Evolutionary conservation across 352 stramenopile species (phyloP), one percentile per base, ranked within the genome.

Genomic region (Globisporangium carolinianum): DNA sequence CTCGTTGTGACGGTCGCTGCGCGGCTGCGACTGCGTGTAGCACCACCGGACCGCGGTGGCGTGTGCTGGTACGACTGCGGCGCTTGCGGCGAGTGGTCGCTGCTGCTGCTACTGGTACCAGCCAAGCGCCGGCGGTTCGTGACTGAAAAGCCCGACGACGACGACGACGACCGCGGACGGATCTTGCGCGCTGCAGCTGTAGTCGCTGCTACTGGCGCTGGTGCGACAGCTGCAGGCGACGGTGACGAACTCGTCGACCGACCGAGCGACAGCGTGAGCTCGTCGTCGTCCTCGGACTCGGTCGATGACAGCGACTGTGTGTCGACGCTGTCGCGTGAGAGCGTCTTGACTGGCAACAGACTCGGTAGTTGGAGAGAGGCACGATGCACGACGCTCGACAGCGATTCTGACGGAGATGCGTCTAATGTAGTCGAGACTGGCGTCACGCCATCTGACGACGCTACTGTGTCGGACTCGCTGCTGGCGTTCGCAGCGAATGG

Each of bases 201-300:
- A n/a, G n/a, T n/a, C n/a, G 43, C 36, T 5, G 37, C 9, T 51
- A 36, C 1, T 10, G 51, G 51, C 3, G 41, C 35, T 14, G 43
- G 57, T 6, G 50, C 35, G 39, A 10, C 39, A 45, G 39, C 4
- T 14, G 8, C 39, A 45, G 39, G 14, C 54, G n/a, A 42, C 18
- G 32, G 37, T 8, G 38, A 61, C 14, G 47, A 47, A 45, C 32
- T 18, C 11, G 41, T 57, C 14, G 49, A 57, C 14, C 53, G 53
- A 14, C 41, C 17, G 6, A 39, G 42, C 47, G 36, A 11, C 17
- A 47, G 18, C 7, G 55, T 57, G 41, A 47, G 52, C 15, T 60
- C 52, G 3, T 85, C 72, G 41, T 81, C 74, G 47, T 84, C 74
- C 46, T 84, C 74, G 5, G 72, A 81, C 55, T 84, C 74, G 35